Base-by-base conservation (phyloP, 352 stramenopile genomes). In the Thraustochytrium striatum region DNA sequence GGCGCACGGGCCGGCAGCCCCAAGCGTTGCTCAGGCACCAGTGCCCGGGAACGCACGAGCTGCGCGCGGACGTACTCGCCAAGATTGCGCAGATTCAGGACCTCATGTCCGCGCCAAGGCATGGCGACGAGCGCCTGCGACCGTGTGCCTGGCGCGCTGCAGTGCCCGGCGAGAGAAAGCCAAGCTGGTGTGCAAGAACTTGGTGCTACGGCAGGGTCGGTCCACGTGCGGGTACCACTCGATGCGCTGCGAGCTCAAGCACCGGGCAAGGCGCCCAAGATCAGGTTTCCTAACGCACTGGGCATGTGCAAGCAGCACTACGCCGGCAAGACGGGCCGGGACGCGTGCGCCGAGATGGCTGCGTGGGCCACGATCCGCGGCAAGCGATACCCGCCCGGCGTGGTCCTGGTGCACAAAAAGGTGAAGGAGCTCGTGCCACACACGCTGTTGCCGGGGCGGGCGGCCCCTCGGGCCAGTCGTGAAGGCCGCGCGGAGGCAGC, bases 31-130 rank as follows among this genome's bases (percentile, higher is more conserved):
- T 65, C 21, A 16, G 47, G 30, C 69, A 79, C 50, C 50, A 50
- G 21, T 79, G 69, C 39, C 69, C 69, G 5, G 69, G 69, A 33
- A 72, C 69, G 43, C 57, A 69, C 32, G 38, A 53, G 21, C 28
- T 69, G 2, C 50, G 69, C 7, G 28, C 2, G 0, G 69, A 79
- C 25, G 36, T 69, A 9, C 16, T 69, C 7, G 21, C 69, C 8
- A 65, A 79, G 47, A 21, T 79, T 16, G 69, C 69, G 9, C 69
- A 79, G 52, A 28, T 79, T 16, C 57, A 79, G 21, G 57, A 79
- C 35, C 65, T 61, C 21, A 28, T 55, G 16, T 28, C 7, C n/a
- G 50, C 30, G 69, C 39, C 19, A n/a, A 30, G 8, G 53, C 50
- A 38, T 9, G 53, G 25, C 35, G 13, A 0, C 16, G 21, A n/a